Conservation (phyloP, 2,329 filamentous ascomycete species). For the Ophiostoma triangulosporum region DNA sequence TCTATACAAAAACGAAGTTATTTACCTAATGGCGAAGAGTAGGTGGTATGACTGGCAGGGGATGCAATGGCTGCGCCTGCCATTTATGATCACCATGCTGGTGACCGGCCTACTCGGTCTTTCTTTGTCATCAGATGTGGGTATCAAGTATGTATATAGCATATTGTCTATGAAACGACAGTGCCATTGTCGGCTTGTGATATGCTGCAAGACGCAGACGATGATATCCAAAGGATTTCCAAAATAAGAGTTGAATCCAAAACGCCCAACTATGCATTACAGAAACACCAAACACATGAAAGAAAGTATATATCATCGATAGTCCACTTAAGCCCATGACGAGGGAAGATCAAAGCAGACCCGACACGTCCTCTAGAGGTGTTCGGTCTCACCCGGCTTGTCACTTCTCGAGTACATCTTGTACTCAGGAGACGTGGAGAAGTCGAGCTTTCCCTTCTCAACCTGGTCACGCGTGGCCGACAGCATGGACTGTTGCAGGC, state of each 20-base stretch:
- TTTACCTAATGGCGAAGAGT: background rate
- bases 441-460: conserved; percentile 45
- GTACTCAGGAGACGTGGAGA: conserved; percentile 43
- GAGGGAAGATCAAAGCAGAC: background rate
- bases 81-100: background rate
- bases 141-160: background rate
- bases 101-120: background rate
- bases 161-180: too few species aligned
- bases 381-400: conserved; percentile 27
- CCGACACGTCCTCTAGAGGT: background rate
- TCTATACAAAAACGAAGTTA: background rate
- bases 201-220: background rate
- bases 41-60: background rate
- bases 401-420: conserved; percentile 49
- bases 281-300: background rate
- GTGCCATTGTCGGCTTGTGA: background rate
- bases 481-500: conserved; percentile 45
- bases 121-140: background rate
- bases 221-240: background rate
- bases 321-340: background rate
- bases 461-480: conserved; percentile 45
- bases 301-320: too few species aligned
- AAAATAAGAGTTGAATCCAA: background rate
- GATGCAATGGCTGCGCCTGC: background rate
- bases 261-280: too few species aligned